phyloP scores from a whole-genome alignment of 1,139 yeast genomes.

The Candida labiduridarum region DNA sequence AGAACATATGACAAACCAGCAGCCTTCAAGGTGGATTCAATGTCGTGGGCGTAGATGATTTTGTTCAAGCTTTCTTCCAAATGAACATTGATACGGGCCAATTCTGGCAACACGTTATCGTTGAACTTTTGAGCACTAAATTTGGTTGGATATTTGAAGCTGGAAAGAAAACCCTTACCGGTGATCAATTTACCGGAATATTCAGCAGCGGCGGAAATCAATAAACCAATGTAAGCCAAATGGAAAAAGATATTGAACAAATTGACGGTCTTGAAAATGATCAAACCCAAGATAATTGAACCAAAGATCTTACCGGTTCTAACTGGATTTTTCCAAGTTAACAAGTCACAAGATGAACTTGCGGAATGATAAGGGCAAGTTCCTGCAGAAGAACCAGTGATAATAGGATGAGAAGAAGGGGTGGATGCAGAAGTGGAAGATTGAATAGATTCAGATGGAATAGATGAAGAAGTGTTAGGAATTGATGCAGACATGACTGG shows the following conservation, averaged over 20 bases:
- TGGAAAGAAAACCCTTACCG: conserved; percentile 73
- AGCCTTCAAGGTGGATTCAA: conserved; percentile 71
- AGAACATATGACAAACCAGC: conserved; percentile 66
- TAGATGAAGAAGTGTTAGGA: conserved; percentile 1
- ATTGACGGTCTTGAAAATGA: conserved; percentile 70
- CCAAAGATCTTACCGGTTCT: conserved; percentile 80
- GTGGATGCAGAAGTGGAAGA: neutral
- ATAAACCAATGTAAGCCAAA: conserved; percentile 47
- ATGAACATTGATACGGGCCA: conserved; percentile 44
- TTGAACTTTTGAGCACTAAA: conserved; percentile 45
- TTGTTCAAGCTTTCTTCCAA: conserved; percentile 57
- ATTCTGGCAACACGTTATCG: conserved; percentile 42
- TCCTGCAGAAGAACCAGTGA: neutral
- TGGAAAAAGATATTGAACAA: conserved; percentile 69
- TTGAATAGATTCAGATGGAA: too few relatives aligned
- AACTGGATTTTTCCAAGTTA: conserved; percentile 85
- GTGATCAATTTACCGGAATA: conserved; percentile 65
- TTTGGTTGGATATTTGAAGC: conserved; percentile 54
- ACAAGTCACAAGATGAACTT: conserved; percentile 29
- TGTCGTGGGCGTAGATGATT: conserved; percentile 65
- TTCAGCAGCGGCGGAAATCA: conserved; percentile 68
- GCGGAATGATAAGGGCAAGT: neutral
- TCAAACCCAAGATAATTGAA: conserved; percentile 56
- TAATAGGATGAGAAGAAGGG: conserved; percentile 1
- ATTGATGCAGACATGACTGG: conserved; percentile 6